phyloP scores from a whole-genome alignment of 257 asterid species.

The Jasminum sambac region DNA sequence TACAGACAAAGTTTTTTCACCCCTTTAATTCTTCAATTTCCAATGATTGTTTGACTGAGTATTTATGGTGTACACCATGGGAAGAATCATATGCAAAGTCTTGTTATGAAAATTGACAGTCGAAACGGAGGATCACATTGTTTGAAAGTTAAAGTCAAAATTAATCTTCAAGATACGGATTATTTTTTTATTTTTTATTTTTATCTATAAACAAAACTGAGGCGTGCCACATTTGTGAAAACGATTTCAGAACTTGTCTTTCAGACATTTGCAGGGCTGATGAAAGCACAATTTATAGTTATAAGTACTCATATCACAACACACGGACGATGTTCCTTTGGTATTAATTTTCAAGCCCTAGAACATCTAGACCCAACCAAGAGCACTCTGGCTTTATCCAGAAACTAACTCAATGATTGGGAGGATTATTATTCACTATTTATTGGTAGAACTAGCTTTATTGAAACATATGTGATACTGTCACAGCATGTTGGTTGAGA shows the following conservation, averaged over 20 bases:
- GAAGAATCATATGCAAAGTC: too few relatives aligned
- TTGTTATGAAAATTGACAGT: background rate
- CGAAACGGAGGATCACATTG: background rate
- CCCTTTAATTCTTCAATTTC: background rate
- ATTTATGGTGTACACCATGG: background rate
- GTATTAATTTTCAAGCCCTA: background rate
- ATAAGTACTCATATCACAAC: background rate
- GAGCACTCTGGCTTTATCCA: background rate
- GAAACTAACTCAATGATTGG: too few relatives aligned
- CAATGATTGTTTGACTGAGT: background rate
- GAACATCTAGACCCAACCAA: background rate
- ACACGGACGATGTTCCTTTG: background rate
- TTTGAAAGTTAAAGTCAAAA: background rate
- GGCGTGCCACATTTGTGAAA: background rate
- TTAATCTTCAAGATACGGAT: background rate
- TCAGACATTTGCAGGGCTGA: background rate
- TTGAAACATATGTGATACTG: background rate
- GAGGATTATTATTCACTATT: background rate
- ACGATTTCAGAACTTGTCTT: background rate
- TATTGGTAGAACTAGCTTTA: background rate
- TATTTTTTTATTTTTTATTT: too few relatives aligned
- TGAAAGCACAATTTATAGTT: background rate
- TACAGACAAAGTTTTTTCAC: too few relatives aligned
- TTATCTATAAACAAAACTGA: background rate
- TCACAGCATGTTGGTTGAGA: background rate